Conservation (phyloP, 139 green algal species). For the Chlamydomonas eustigma region DNA sequence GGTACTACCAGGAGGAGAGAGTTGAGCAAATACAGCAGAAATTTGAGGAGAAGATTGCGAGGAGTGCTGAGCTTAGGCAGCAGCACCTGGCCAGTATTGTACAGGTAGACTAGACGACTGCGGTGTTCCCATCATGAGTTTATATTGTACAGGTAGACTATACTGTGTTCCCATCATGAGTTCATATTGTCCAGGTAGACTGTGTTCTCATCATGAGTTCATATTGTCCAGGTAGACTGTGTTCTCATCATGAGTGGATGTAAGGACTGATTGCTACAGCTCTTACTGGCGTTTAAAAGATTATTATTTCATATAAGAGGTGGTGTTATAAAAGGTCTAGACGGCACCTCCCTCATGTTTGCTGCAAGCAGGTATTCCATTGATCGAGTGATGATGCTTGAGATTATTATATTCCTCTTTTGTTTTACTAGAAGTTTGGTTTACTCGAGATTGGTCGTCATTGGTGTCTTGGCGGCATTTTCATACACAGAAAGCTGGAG, state of each 20-base stretch:
- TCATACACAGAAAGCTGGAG: constrained; percentile 27
- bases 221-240: background rate
- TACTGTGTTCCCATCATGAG: background rate
- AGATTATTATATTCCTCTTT: no score
- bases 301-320: background rate
- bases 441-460: no score
- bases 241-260: background rate
- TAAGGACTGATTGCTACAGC: background rate
- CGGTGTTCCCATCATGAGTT: background rate
- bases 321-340: background rate
- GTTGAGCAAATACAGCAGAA: constrained; percentile 19
- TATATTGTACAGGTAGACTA: background rate
- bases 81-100: constrained; percentile 40
- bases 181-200: background rate
- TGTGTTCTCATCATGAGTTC: background rate
- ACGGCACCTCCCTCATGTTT: background rate
- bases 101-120: background rate
- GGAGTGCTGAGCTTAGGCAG: constrained; percentile 46
- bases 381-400: no score
- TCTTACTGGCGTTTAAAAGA: no score
- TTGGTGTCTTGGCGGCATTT: no score
- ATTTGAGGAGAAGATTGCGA: constrained; percentile 41
- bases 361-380: no score
- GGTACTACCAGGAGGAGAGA: constrained; percentile 31
- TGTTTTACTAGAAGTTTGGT: no score